Percentiles rank a stretch among this genome's conserved stretches.
Evolutionary conservation across 106 monocot genomes (phyloP).

Genomic region (Platanthera zijinensis): DNA sequence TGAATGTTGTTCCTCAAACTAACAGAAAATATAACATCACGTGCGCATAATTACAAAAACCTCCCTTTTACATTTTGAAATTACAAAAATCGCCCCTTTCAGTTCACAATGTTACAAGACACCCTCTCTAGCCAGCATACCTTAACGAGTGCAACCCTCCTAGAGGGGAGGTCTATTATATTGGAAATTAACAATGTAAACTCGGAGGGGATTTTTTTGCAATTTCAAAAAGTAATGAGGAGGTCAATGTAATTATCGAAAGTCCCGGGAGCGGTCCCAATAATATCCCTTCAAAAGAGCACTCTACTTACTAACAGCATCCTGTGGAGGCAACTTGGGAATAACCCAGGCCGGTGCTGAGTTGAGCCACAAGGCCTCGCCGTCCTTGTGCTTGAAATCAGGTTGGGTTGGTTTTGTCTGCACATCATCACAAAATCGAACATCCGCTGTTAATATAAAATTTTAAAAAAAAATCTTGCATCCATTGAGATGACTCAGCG

Average conservation of each 20-base stretch:
- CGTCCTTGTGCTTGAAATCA: slow-evolving; percentile 49
- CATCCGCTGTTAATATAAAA: neutral
- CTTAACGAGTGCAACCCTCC: no score
- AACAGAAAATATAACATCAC: neutral
- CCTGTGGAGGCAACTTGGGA: slow-evolving; percentile 1
- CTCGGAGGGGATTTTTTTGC: no score
- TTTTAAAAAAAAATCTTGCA: neutral
- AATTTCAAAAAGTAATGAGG: no score
- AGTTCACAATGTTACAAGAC: no score
- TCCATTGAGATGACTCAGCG: neutral
- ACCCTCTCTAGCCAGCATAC: no score
- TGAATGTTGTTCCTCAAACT: neutral
- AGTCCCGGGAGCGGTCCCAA: no score
- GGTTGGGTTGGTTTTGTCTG: slow-evolving; percentile 45
- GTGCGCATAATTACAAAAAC: neutral
- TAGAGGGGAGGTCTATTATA: no score
- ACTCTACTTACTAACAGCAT: neutral
- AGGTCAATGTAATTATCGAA: no score
- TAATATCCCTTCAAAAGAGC: neutral
- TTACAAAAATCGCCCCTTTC: no score
- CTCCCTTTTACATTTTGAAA: no score
- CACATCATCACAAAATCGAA: neutral
- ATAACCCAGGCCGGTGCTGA: slow-evolving; percentile 33
- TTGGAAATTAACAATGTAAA: no score
- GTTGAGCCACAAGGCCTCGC: slow-evolving; percentile 45